phyloP scores from a whole-genome alignment of 1,139 yeast genomes.

The Kazachstania sp. region DNA sequence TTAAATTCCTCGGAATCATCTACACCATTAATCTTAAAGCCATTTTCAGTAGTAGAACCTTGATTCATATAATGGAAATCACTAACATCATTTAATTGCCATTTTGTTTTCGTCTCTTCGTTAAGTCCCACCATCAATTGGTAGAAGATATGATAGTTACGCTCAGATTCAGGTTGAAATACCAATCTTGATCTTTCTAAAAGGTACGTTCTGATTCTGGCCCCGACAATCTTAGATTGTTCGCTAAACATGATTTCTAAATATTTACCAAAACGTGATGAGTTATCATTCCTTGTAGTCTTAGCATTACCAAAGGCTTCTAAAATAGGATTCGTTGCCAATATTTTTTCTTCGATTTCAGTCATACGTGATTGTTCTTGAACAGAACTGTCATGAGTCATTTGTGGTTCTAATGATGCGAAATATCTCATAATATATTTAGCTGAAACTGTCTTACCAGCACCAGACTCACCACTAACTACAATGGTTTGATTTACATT shows the following conservation, averaged over 20 bases:
- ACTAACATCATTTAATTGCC: constrained; percentile 53
- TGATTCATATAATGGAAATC: constrained; percentile 82
- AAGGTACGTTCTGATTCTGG: constrained; percentile 84
- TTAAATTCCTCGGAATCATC: constrained; percentile 75
- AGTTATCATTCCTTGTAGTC: constrained; percentile 93
- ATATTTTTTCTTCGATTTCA: constrained; percentile 84
- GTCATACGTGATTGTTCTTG: constrained; percentile 60
- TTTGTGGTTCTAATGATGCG: constrained; percentile 70
- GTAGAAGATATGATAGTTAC: constrained; percentile 93
- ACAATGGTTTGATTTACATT: constrained; percentile 87
- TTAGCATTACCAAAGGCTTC: constrained; percentile 98
- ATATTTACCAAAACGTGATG: constrained; percentile 95
- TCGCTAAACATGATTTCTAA: constrained; percentile 80
- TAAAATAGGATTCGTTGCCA: constrained; percentile 97
- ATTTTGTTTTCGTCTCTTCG: constrained; percentile 46
- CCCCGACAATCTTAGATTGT: constrained; percentile 77
- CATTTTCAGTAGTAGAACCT: constrained; percentile 56
- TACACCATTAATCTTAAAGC: constrained; percentile 50
- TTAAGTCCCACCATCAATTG: constrained; percentile 77
- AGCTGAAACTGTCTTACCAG: constrained; percentile 97
- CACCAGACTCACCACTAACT: constrained; percentile 97
- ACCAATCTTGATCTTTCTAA: constrained; percentile 91
- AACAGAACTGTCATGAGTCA: constrained; percentile 22
- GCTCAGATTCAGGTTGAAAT: constrained; percentile 79
- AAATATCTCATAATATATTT: constrained; percentile 96